A percentile compares a stretch with the other conserved stretches of the same genome.
Conservation (phyloP, 192 early-diverging fungal genomes). For the Backusella liffmaniae region DNA sequence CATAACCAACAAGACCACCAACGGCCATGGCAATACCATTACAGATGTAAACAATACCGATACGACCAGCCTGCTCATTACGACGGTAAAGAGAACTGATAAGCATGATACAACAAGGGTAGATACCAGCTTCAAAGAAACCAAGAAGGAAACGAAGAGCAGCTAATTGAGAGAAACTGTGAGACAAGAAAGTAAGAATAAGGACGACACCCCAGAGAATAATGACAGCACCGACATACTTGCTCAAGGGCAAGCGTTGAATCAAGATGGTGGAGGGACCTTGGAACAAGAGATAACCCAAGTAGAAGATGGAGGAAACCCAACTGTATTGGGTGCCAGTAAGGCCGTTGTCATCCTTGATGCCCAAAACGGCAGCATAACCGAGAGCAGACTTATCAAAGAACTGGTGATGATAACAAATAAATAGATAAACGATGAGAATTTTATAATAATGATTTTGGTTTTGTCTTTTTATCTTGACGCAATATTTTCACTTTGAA, state of each 20-base stretch:
- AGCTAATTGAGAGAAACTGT: slow-evolving; percentile 22
- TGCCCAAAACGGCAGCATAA: slow-evolving; percentile 17
- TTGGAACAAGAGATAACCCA: slow-evolving; percentile 27
- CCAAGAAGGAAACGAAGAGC: slow-evolving; percentile 33
- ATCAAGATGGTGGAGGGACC: slow-evolving; percentile 22
- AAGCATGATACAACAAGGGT: slow-evolving; percentile 24
- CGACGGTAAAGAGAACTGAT: slow-evolving; percentile 24
- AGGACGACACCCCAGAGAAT: slow-evolving; percentile 24
- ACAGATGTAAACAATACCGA: slow-evolving; percentile 15
- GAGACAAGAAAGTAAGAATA: slow-evolving; percentile 3
- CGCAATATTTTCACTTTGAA: too few species aligned
- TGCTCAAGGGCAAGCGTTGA: slow-evolving; percentile 17
- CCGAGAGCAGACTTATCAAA: slow-evolving; percentile 29
- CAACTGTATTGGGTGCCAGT: slow-evolving; percentile 11
- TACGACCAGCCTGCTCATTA: slow-evolving; percentile 15
- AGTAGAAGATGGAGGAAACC: slow-evolving; percentile 35
- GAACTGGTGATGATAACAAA: slow-evolving; percentile 17
- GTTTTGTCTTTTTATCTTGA: too few species aligned
- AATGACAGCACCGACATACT: slow-evolving; percentile 20
- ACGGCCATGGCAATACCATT: slow-evolving; percentile 19
- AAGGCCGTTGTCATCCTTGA: slow-evolving; percentile 12
- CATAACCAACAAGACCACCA: slow-evolving; percentile 19
- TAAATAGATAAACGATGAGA: not conserved
- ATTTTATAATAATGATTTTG: not conserved
- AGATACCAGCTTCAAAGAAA: slow-evolving; percentile 22